phyloP scores from a whole-genome alignment of 2,329 filamentous ascomycete genomes.

The Cyphellophora europaea region DNA sequence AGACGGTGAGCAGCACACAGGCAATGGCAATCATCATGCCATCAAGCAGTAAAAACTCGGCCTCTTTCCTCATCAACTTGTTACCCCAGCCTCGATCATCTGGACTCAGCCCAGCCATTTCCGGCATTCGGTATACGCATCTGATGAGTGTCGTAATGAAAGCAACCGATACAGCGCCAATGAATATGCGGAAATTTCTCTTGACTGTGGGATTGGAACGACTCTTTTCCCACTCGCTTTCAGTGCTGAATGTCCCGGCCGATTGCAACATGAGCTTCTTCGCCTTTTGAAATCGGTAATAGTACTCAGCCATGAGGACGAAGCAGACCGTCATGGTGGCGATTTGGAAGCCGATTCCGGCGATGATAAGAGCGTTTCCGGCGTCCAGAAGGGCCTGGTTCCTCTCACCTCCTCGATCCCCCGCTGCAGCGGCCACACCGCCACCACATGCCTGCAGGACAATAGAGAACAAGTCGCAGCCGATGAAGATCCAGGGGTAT shows the following conservation, averaged over 20 bases:
- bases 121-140: constrained; percentile 38
- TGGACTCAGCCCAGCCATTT: constrained; percentile 32
- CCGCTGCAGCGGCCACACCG: constrained; percentile 42
- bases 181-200: constrained; percentile 16
- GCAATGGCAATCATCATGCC: constrained; percentile 40
- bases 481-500: constrained; percentile 53
- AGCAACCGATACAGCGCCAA: constrained; percentile 20
- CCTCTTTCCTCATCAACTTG: constrained; percentile 36
- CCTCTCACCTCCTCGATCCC: constrained; percentile 20
- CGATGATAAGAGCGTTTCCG: constrained; percentile 49
- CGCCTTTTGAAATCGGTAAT: constrained; percentile 26
- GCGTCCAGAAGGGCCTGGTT: constrained; percentile 27
- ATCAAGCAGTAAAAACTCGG: constrained; percentile 38
- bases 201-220: constrained; percentile 8
- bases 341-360: constrained; percentile 50
- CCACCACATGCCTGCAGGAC: constrained; percentile 49
- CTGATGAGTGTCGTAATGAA: constrained; percentile 32
- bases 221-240: constrained; percentile 22
- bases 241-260: constrained; percentile 7
- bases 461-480: constrained; percentile 48
- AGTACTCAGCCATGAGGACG: constrained; percentile 30
- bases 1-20: constrained; percentile 29
- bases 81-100: constrained; percentile 33
- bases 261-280: constrained; percentile 17
- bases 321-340: constrained; percentile 34